A percentile compares a stretch with the other conserved stretches of the same genome.
Conservation (phyloP, 2,329 filamentous ascomycete species). For the Penicillium oxalicum region DNA sequence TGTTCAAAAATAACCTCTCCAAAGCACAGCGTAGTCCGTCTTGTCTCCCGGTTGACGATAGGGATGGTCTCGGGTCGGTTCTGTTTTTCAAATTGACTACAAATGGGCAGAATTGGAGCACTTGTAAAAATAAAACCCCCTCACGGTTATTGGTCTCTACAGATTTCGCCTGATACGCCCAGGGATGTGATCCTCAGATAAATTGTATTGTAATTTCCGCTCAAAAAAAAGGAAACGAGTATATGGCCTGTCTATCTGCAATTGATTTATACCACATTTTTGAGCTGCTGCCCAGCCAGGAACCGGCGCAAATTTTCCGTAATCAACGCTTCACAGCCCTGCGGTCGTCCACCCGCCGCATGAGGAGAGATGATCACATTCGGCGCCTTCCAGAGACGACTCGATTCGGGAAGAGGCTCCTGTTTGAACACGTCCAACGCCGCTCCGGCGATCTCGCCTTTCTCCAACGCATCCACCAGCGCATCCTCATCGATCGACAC, state of each 20-base stretch:
- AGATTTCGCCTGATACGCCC: no score
- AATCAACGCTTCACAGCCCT: slow-evolving; percentile 55
- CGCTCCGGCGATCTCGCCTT: slow-evolving; percentile 17
- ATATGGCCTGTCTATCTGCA: no score
- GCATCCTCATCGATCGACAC: slow-evolving; percentile 20
- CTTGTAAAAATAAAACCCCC: no score
- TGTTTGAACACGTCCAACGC: slow-evolving; percentile 20
- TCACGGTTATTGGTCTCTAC: no score
- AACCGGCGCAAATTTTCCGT: slow-evolving; percentile 57
- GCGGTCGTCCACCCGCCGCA: slow-evolving; percentile 43
- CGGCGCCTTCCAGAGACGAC: slow-evolving; percentile 18
- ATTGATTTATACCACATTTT: slow-evolving; percentile 45
- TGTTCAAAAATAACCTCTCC: not conserved
- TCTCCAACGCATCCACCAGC: slow-evolving; percentile 16
- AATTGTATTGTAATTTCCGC: no score
- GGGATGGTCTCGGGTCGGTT: no score
- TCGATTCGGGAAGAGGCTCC: slow-evolving; percentile 18
- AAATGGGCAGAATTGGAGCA: no score
- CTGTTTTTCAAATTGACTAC: no score
- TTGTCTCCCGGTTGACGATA: no score
- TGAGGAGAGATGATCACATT: slow-evolving; percentile 20
- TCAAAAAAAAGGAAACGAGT: no score
- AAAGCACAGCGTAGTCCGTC: not conserved
- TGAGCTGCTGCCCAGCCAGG: slow-evolving; percentile 53
- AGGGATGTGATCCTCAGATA: no score